These are phyloP conservation scores for Gossypium australe DNA, from an alignment of 345 rosid genomes.

Conservation along the genomic window DNA sequence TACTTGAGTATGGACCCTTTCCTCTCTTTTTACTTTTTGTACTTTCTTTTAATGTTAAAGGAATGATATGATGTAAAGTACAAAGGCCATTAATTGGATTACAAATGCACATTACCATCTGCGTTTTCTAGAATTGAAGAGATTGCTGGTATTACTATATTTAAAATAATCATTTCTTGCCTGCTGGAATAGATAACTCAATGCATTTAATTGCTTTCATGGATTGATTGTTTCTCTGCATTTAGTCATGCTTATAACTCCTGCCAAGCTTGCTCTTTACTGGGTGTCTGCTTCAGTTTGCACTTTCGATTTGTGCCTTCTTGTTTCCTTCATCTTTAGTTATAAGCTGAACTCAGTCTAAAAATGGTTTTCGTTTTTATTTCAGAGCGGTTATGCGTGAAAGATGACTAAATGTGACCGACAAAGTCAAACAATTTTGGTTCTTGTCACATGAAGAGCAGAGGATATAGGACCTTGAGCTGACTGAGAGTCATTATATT, in stretches of 20 bases:
- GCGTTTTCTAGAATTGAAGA: background rate
- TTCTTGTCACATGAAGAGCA: background rate
- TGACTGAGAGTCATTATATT: constrained; percentile 3
- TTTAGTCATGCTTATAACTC: background rate
- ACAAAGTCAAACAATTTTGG: background rate
- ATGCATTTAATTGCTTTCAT: background rate
- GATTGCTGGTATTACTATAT: background rate
- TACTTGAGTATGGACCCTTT: constrained; percentile 72
- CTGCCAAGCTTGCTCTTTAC: background rate
- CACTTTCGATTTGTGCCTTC: background rate
- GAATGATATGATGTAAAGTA: background rate
- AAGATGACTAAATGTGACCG: constrained; percentile 15
- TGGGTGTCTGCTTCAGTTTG: background rate
- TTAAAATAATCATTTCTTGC: background rate
- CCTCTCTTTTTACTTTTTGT: constrained; percentile 7
- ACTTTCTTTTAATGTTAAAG: background rate
- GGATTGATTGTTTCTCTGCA: background rate
- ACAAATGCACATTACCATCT: background rate
- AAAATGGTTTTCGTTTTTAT: constrained; percentile 12
- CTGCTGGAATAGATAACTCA: background rate
- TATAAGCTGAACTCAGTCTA: constrained; percentile 6
- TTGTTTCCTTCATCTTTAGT: background rate
- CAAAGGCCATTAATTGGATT: background rate
- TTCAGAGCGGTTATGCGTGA: constrained; percentile 71
- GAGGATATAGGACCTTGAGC: constrained; percentile 1